phyloP scores from a whole-genome alignment of 169 alveolate genomes.

The Plasmodium knowlesi region DNA sequence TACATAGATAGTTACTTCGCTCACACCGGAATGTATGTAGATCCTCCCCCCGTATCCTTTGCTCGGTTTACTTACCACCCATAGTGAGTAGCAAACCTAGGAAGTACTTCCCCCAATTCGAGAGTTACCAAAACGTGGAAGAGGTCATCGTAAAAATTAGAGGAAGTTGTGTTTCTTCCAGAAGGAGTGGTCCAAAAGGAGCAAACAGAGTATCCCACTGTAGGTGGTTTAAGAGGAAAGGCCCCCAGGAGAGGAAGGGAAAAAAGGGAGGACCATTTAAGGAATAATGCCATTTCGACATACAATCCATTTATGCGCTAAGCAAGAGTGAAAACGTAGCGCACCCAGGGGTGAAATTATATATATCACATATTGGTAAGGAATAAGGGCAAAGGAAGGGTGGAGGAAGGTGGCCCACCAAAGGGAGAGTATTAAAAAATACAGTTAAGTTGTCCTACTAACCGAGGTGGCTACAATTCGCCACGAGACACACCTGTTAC shows the following conservation, averaged over 20 bases:
- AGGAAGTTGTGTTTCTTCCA: neutral
- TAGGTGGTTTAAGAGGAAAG: neutral
- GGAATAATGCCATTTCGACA: neutral
- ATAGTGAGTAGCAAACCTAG: neutral
- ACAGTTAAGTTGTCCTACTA: too few species aligned
- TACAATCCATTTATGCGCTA: neutral
- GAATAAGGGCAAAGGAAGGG: too few species aligned
- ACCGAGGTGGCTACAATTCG: too few species aligned
- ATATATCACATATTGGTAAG: neutral
- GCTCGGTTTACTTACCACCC: neutral
- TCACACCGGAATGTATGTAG: neutral
- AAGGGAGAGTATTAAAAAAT: too few species aligned
- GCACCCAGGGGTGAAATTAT: too few species aligned
- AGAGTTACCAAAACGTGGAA: neutral
- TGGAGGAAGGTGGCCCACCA: too few species aligned
- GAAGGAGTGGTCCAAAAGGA: neutral
- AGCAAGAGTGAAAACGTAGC: neutral
- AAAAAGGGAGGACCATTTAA: too few species aligned
- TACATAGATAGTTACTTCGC: neutral
- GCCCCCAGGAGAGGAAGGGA: neutral
- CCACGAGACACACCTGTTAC: too few species aligned
- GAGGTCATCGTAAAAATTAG: too few species aligned
- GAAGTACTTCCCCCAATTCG: neutral
- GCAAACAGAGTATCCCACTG: neutral
- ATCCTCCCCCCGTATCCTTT: neutral